Base-by-base conservation (phyloP, 352 stramenopile species). In the Phytopythium vexans region DNA sequence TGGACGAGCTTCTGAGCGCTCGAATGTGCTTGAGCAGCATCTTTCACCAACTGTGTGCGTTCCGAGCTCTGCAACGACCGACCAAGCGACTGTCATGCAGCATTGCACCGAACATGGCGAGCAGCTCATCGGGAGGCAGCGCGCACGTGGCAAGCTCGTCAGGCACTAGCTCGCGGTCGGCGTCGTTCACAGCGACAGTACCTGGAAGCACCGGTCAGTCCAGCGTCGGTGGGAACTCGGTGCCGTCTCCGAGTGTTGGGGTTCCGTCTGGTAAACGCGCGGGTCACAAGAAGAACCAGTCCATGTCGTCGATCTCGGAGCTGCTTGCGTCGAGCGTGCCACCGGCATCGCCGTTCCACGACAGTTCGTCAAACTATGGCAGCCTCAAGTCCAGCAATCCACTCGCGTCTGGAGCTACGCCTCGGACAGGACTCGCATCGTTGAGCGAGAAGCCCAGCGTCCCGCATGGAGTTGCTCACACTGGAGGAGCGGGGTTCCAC, bases 201-300 rank as follows among this genome's bases (percentile, higher is more conserved):
- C 49, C 65, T 41, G 53, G 59, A 11, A 48, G 54, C 7, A 68
- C 62, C 8, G 58, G 62, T 54, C 74, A 57, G 66, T 27, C 21
- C 1, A 27, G 21, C 21, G 21, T 27, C 21, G 21, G 21, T 27
- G 21, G 21, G 21, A 27, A 27, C 21, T 27, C 21, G 0, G 71
- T 70, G 5, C 56, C 68, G n/a, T 74, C 68, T 12, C 52, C 60
- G 5, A 67, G 42, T 54, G 33, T 49, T 21, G 63, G 58, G 4
- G 58, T 70, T 53, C 63, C 67, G 1, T 54, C 59, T 8, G 67
- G 69, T 8, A 92, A 92, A 40, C 74, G 77, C 59, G 80, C 80
- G 45, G 76, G 70, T 0, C 85, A 95, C 69, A 91, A 93, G 66
- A 95, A 95, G 56, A 92, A 95, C 55, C 81, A 92, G 53, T 93